Evolutionary conservation across 2,329 filamentous ascomycete species (phyloP), one percentile per base, ranked within the genome.

Genomic region (Colletotrichum melonis): DNA sequence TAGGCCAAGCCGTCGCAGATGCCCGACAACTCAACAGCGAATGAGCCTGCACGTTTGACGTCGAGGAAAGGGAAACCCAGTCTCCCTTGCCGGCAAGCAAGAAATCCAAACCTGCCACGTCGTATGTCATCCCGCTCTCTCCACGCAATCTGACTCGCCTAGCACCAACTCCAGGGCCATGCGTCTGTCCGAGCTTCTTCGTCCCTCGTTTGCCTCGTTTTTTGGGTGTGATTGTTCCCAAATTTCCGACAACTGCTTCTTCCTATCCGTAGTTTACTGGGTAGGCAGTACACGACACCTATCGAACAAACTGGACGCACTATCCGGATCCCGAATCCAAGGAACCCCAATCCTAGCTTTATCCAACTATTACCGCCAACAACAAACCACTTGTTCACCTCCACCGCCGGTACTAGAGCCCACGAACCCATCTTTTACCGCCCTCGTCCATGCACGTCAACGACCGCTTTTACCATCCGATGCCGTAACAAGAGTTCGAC

Each of bases 121-220:
- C 70, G 73, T 63, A 62, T 74, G 56, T 74, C 70, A 46, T 74
- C 63, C 57, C 74, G 75, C 42, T 59, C 64, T 38, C 63, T 68
- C 75, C 75, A 76, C 60, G 70, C 58, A 70, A 30, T 63, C 70
- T 73, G 70, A 73, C 70, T 73, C 70, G 70, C 60, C 38, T 52
- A 30, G 16, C 35, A 63, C 66, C 66, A 60, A 64, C 54, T 56
- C 32, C 54, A 24, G 57, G 60, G 46, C 66, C 32, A 46, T 49
- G 22, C 60, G 32, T 30, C 66, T 63, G 38, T 35, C 67, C 42
- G 28, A 65, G 59, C 56, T 65, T 65, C 66, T 46, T 60, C 42
- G 54, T 59, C 70, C 32, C 32, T 69, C n/a, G n/a, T 30, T 24
- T 62, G 55, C 38, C 42, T 62, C 66, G 58, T 32, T 12, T 63